These are phyloP conservation scores for Epichloe scottii DNA, from an alignment of 2,329 filamentous ascomycete species.

Conservation along the genomic window DNA sequence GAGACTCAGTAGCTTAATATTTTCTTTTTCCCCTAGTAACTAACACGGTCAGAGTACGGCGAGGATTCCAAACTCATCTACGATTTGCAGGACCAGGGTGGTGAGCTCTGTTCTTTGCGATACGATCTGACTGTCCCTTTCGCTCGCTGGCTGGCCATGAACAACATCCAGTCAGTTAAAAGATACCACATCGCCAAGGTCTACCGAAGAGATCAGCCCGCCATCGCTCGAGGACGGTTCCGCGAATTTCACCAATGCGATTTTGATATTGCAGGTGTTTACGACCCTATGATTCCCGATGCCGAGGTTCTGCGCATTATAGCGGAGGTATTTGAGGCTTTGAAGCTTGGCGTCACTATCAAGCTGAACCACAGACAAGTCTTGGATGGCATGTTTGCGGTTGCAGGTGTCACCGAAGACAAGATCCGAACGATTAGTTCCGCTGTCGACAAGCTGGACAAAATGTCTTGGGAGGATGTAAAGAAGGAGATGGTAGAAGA, in stretches of 20 bases:
- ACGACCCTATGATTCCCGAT: constrained; percentile 86
- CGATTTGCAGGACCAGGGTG: constrained; percentile 75
- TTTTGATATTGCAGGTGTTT: constrained; percentile 82
- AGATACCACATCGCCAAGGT: constrained; percentile 94
- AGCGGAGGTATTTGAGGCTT: constrained; percentile 70
- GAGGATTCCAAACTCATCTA: constrained; percentile 91
- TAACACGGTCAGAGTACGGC: constrained; percentile 50
- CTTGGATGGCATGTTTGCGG: constrained; percentile 81
- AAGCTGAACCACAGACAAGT: constrained; percentile 95
- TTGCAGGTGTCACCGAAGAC: constrained; percentile 76
- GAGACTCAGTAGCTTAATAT: neutral
- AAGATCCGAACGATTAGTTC: constrained; percentile 84
- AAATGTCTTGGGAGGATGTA: constrained; percentile 81
- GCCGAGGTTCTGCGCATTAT: constrained; percentile 79
- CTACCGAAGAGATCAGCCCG: constrained; percentile 31
- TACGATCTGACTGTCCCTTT: constrained; percentile 87
- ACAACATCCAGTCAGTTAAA: constrained; percentile 75
- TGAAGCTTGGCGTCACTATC: constrained; percentile 68
- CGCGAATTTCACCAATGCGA: constrained; percentile 97
- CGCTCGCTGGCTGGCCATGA: constrained; percentile 88
- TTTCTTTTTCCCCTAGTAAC: neutral
- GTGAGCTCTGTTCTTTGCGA: constrained; percentile 60
- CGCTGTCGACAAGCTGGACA: constrained; percentile 93
- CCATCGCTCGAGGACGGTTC: constrained; percentile 85
- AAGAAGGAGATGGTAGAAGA: constrained; percentile 87